Base-by-base conservation (phyloP, 345 rosid genomes). In the Populus euphratica region DNA sequence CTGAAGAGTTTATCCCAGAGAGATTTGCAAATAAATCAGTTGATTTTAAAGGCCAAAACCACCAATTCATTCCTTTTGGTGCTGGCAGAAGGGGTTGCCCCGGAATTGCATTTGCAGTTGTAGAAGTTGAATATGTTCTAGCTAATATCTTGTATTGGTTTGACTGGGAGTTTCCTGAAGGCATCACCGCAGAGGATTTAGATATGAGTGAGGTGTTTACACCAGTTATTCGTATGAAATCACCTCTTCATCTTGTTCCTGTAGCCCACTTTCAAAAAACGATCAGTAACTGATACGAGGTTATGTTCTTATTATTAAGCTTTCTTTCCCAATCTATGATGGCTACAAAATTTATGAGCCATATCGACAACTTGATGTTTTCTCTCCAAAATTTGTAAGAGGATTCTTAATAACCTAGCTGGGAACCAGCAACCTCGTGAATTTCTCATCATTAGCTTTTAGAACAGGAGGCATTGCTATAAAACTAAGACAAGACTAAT, bases 111-210 rank as follows among this genome's bases (percentile, higher is more conserved):
- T 76, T 78, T 72, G 85, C 75, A 23, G 29, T 65, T 13, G 54
- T 25, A 12, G 74, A 67, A 44, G 62, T 2, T 6, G 82, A 79
- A 35, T 21, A 29, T 76, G 73, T 64, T 12, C 8, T 76, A 5
- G 80, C 80, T 18, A 83, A 79, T 63, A 68, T 83, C 0, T 31
- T 83, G 21, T 69, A 13, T 52, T 79, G 80, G 82, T 83, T 79
- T 79, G 80, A 83, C 35, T 83, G 85, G 85, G 36, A 76, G 31
- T 36, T 83, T 29, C 72, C 82, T 17, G 31, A 61, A 4, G 81
- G 77, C 18, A 62, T 20, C 31, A 29, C 6, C 5, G 56, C 69
- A 14, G 73, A 81, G 54, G 66, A 81, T 17, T 27, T 82, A 49
- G 85, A 82, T 39, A 78, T 78, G 80, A 47, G 61, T 62, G 81